Conservation (phyloP, 1,139 yeast species). For the Nakaseomyces delphensis region DNA sequence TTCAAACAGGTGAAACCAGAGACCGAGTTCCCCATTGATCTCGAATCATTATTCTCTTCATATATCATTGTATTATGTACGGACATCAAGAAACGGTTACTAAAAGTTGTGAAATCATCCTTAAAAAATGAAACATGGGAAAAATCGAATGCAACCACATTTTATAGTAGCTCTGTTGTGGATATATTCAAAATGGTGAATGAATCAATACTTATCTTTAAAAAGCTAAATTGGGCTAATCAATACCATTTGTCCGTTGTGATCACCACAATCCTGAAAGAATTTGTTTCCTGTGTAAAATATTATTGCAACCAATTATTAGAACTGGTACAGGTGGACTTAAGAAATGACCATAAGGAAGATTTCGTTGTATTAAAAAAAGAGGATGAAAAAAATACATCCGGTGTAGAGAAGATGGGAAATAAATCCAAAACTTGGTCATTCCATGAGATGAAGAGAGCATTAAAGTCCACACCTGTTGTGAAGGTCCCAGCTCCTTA, state of each 20-base stretch:
- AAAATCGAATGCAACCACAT: conserved; percentile 40
- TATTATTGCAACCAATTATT: conserved; percentile 44
- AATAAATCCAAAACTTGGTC: conserved; percentile 31
- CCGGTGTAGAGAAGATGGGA: conserved; percentile 15
- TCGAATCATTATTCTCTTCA: conserved; percentile 54
- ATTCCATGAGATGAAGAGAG: conserved; percentile 43
- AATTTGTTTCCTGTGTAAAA: conserved; percentile 53
- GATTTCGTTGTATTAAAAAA: conserved; percentile 18
- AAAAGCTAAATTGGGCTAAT: conserved; percentile 54
- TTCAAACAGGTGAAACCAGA: conserved; percentile 41
- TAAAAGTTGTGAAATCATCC: conserved; percentile 46
- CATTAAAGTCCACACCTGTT: conserved; percentile 32
- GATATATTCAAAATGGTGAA: conserved; percentile 60
- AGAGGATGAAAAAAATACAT: conserved; percentile 31
- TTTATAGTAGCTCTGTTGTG: conserved; percentile 49
- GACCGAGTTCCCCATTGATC: conserved; percentile 42
- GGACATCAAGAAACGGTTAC: conserved; percentile 43
- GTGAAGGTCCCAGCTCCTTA: conserved; percentile 47
- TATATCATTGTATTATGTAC: conserved; percentile 50
- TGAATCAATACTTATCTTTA: conserved; percentile 47
- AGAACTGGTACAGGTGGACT: conserved; percentile 43
- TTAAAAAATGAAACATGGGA: conserved; percentile 48
- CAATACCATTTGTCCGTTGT: conserved; percentile 52
- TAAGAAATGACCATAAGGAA: conserved; percentile 21
- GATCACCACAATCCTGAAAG: conserved; percentile 49